A percentile compares a stretch with the other conserved stretches of the same genome.
These are phyloP conservation scores for Wallemia mellicola DNA, from an alignment of 1,284 basidiomycete species.

Conservation along the genomic window DNA sequence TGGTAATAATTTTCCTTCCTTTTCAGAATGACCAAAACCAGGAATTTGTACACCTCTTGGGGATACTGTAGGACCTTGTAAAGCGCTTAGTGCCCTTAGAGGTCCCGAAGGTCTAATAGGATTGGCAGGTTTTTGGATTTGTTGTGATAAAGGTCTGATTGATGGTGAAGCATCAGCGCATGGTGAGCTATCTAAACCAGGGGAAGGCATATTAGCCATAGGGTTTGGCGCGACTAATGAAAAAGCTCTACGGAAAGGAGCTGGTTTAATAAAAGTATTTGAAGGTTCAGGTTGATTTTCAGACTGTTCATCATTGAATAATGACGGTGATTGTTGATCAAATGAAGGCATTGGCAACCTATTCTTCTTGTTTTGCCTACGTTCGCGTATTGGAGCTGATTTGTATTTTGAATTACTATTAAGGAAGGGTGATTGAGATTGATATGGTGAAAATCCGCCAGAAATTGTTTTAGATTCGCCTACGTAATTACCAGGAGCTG, in stretches of 20 bases:
- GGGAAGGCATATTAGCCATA: not conserved
- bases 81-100: not conserved
- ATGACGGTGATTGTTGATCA: not conserved
- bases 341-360: not conserved
- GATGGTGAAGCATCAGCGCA: not conserved
- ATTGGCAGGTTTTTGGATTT: not conserved
- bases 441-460: not conserved
- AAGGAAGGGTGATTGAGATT: not conserved
- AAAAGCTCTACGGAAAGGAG: not conserved
- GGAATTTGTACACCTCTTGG: slow-evolving; percentile 16
- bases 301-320: not conserved
- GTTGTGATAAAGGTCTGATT: not conserved
- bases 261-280: not conserved
- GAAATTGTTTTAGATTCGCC: not conserved
- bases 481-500: not conserved
- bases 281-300: not conserved
- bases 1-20: slow-evolving; percentile 68
- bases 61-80: not conserved
- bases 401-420: not conserved
- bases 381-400: not conserved
- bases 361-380: not conserved
- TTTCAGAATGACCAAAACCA: slow-evolving; percentile 74
- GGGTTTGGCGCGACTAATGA: not conserved
- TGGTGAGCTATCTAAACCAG: not conserved
- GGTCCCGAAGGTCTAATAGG: not conserved